A percentile compares a stretch with the other conserved stretches of the same genome.
phyloP scores from a whole-genome alignment of 768 basidiomycete species.

The Psilocybe azurescens region DNA sequence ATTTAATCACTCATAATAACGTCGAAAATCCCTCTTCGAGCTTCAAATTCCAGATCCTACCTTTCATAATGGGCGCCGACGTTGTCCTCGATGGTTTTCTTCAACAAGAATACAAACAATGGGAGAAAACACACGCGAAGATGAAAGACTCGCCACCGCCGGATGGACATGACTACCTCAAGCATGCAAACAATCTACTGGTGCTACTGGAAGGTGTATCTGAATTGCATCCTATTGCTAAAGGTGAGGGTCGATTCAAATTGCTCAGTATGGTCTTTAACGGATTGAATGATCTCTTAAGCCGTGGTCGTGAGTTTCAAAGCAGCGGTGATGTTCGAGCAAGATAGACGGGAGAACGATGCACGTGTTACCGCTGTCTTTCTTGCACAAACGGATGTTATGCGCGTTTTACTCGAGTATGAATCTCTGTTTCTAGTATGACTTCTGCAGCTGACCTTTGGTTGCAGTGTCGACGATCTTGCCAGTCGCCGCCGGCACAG shows the following conservation, averaged over 20 bases:
- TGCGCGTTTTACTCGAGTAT: slow-evolving; percentile 26
- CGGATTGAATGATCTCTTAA: not conserved
- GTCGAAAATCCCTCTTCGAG: too few species aligned
- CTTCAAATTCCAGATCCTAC: too few species aligned
- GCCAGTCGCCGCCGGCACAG: slow-evolving; percentile 3
- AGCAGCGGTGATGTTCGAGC: slow-evolving; percentile 20
- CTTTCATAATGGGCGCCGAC: too few species aligned
- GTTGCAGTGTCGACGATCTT: slow-evolving; percentile 7
- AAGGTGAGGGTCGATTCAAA: slow-evolving; percentile 1
- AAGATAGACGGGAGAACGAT: slow-evolving; percentile 24
- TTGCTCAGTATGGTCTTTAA: not conserved
- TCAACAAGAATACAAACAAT: slow-evolving; percentile 14
- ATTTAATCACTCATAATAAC: too few species aligned
- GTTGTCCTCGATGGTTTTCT: not conserved
- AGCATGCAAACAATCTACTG: slow-evolving; percentile 14
- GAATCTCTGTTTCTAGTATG: too few species aligned
- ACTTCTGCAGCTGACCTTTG: not conserved
- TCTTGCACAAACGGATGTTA: slow-evolving; percentile 23
- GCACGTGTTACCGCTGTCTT: slow-evolving; percentile 20
- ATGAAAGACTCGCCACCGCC: slow-evolving; percentile 12
- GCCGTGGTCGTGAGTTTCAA: slow-evolving; percentile 20
- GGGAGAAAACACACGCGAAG: slow-evolving; percentile 10
- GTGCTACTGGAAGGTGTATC: slow-evolving; percentile 8
- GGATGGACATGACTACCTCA: slow-evolving; percentile 12
- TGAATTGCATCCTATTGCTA: slow-evolving; percentile 10